Percentiles rank a stretch among this genome's conserved stretches.
These are phyloP conservation scores for Cordyceps javanica DNA, from an alignment of 2,329 filamentous ascomycete species.

Conservation along the genomic window DNA sequence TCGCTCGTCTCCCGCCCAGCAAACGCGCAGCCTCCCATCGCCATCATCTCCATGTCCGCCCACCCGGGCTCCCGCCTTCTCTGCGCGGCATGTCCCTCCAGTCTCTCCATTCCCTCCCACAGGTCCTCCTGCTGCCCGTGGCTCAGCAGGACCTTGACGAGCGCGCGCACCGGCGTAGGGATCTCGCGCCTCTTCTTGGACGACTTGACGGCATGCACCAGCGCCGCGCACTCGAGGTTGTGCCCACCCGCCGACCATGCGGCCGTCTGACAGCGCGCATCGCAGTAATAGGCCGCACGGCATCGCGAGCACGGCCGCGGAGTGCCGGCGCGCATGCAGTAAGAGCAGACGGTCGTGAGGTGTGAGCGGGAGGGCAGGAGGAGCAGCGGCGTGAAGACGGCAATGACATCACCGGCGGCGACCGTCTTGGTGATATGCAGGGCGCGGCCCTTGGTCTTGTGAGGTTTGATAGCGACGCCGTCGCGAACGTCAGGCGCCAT, in stretches of 20 bases:
- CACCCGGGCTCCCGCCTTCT: conserved; percentile 33
- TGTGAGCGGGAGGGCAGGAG: conserved; percentile 41
- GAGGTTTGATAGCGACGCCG: not conserved
- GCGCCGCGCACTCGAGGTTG: conserved; percentile 47
- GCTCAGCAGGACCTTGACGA: conserved; percentile 44
- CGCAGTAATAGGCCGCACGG: conserved; percentile 49
- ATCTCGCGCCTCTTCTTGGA: conserved; percentile 25
- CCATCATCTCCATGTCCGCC: conserved; percentile 44
- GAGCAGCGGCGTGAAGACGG: conserved; percentile 37
- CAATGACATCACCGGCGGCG: conserved; percentile 39
- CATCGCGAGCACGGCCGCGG: conserved; percentile 46
- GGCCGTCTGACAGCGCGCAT: conserved; percentile 43
- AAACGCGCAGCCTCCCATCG: conserved; percentile 36
- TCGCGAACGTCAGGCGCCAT: not conserved
- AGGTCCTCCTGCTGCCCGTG: conserved; percentile 22
- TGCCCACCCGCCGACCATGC: conserved; percentile 50
- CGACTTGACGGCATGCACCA: conserved; percentile 23
- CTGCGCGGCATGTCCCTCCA: conserved; percentile 42
- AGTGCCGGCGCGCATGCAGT: conserved; percentile 36
- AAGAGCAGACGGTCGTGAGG: conserved; percentile 39
- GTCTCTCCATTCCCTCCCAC: conserved; percentile 26
- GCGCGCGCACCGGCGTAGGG: conserved; percentile 50
- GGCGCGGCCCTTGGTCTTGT: conserved; percentile 35
- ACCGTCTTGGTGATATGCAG: conserved; percentile 39
- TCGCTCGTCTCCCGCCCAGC: conserved; percentile 32